phyloP scores from a whole-genome alignment of 2,329 filamentous ascomycete genomes.

The Xylariaceae sp. region DNA sequence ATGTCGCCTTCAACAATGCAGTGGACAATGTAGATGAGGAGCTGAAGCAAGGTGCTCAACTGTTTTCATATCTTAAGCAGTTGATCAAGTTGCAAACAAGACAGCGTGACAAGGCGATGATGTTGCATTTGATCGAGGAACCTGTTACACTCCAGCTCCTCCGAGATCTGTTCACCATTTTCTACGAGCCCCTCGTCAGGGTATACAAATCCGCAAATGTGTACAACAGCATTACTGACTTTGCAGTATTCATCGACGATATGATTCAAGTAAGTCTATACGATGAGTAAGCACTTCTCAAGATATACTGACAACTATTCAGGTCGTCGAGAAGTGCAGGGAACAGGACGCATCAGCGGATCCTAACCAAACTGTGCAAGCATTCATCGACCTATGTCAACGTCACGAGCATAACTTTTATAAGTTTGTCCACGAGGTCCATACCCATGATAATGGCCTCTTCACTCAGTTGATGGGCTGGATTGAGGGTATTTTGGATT shows the following conservation, averaged over 20 bases:
- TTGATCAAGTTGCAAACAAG: constrained; percentile 87
- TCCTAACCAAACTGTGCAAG: constrained; percentile 96
- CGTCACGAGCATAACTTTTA: constrained; percentile 97
- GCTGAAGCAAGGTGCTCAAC: constrained; percentile 80
- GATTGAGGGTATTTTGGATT: constrained; percentile 93
- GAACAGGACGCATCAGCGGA: constrained; percentile 85
- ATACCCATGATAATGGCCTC: constrained; percentile 91
- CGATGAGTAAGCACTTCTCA: background rate
- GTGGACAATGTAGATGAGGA: constrained; percentile 89
- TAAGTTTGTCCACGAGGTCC: constrained; percentile 98
- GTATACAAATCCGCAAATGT: constrained; percentile 99
- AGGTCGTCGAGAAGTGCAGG: constrained; percentile 62
- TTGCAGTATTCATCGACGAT: constrained; percentile 88
- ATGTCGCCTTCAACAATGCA: constrained; percentile 91
- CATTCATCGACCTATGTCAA: constrained; percentile 94
- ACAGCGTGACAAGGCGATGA: constrained; percentile 94
- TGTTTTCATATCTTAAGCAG: constrained; percentile 94
- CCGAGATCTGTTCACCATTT: constrained; percentile 94
- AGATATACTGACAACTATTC: constrained; percentile 9
- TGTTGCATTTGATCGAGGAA: constrained; percentile 92
- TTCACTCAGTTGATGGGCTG: constrained; percentile 96
- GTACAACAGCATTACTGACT: constrained; percentile 95
- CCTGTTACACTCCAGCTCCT: constrained; percentile 96
- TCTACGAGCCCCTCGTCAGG: constrained; percentile 93
- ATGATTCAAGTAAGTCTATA: constrained; percentile 66